Base-by-base conservation (phyloP, 805 yeast genomes). In the Naumovozyma dairenensis region DNA sequence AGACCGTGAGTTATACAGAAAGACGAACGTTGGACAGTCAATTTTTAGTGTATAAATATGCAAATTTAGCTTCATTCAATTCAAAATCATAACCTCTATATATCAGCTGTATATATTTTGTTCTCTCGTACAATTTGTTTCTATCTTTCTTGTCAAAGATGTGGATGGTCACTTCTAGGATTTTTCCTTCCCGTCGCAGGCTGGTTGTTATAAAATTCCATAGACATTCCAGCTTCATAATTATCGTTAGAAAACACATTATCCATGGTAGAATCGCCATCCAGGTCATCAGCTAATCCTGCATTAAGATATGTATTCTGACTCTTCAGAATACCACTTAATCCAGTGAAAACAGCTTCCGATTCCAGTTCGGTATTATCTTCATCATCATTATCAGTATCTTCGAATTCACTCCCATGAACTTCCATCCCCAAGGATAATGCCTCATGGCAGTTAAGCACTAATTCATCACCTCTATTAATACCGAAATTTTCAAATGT, bases 391-490 rank as follows among this genome's bases (percentile, higher is more conserved):
- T 33, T 31, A n/a, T 35, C 43, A 14, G 29, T 37, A 22, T 35
- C 37, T 4, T 20, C 28, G 7, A 39, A 44, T 7, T 40, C 43
- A 25, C 42, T 43, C 7, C 31, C 31, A 37, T 40, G 42, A 18
- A 53, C 28, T 33, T 56, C 61, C 43, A 57, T 38, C 28, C 68
- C 65, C 20, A 49, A 47, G 3, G 60, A 49, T 13, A 66, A 32
- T 4, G 67, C 66, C 13, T 52, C 48, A 39, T 58, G 63, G 16
- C 66, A 57, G 33, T 53, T 54, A 9, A 41, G 44, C 2, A 65
- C 62, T 54, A 64, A 40, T 15, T 54, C 57, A 30, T 62, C 63
- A 4, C 68, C 67, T 38, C 60, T 50, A 35, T 63, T 63, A 12
- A 55, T 46, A 0, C 69, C 69, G 45, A 62, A 63, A 37, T 50